phyloP scores from a whole-genome alignment of 2,329 filamentous ascomycete species.

The Fusarium poae region DNA sequence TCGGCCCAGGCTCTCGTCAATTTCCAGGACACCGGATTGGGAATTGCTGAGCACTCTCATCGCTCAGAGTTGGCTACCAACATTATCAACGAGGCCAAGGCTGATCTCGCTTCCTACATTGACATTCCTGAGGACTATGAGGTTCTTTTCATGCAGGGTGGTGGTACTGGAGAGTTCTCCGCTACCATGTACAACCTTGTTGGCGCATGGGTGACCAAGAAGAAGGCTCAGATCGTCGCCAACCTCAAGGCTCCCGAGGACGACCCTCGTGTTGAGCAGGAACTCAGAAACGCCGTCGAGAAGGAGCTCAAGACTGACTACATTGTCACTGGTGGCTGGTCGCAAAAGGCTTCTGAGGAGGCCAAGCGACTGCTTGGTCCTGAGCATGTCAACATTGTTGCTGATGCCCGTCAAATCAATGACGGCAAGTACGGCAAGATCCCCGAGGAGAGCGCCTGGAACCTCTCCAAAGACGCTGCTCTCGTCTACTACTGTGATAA shows the following conservation, averaged over 20 bases:
- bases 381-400: conserved; percentile 80
- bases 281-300: conserved; percentile 73
- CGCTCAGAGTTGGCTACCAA: conserved; percentile 82
- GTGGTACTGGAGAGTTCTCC: conserved; percentile 88
- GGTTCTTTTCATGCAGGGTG: conserved; percentile 87
- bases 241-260: conserved; percentile 63
- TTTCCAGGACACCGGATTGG: conserved; percentile 83
- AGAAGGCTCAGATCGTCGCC: conserved; percentile 70
- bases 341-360: conserved; percentile 88
- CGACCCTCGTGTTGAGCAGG: conserved; percentile 66
- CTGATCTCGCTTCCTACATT: conserved; percentile 77
- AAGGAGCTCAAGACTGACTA: conserved; percentile 87
- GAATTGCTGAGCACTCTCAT: conserved; percentile 91
- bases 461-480: conserved; percentile 74
- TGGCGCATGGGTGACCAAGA: conserved; percentile 81
- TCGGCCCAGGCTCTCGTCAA: conserved; percentile 84
- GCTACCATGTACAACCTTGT: conserved; percentile 88
- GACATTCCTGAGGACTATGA: conserved; percentile 90
- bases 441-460: conserved; percentile 82
- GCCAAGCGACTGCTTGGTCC: conserved; percentile 81
- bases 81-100: conserved; percentile 84
- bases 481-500: conserved; percentile 94
- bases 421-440: conserved; percentile 89
- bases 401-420: conserved; percentile 75
- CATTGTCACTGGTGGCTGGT: conserved; percentile 89